Evolutionary conservation across 129 eudicot species (phyloP).

Genomic region (Artemisia tridentata): DNA sequence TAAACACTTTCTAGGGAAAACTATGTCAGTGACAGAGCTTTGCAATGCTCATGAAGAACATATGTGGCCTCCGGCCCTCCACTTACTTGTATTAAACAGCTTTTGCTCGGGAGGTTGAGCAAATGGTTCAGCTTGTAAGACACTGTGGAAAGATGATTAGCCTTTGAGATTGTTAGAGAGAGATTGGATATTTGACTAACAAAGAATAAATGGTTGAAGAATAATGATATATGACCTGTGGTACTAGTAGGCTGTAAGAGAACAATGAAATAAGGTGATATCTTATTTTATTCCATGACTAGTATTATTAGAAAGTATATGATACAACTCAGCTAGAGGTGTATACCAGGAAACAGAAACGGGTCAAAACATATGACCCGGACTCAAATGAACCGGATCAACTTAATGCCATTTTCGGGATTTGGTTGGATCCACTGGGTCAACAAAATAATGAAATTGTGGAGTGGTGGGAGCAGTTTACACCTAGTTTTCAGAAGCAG

Average conservation of each 20-base stretch:
- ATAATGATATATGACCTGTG: constrained; percentile 16
- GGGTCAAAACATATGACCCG: neutral
- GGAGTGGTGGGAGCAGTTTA: no score
- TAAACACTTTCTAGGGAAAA: neutral
- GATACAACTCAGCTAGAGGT: no score
- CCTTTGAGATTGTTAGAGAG: neutral
- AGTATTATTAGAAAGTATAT: neutral
- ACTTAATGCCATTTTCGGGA: neutral
- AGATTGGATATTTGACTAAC: neutral
- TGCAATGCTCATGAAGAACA: neutral
- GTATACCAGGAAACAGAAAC: neutral
- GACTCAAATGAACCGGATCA: neutral
- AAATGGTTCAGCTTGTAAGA: neutral
- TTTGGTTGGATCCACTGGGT: constrained; percentile 11
- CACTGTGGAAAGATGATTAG: neutral
- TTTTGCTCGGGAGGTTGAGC: neutral
- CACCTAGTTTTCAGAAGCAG: no score
- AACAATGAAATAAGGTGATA: neutral
- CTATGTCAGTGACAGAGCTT: neutral
- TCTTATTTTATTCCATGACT: neutral
- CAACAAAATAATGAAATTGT: neutral
- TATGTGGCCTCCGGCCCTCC: neutral
- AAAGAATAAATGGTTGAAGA: neutral
- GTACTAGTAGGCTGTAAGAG: neutral
- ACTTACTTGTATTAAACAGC: constrained; percentile 5